Base-by-base conservation (phyloP, 805 yeast species). In the Suhomyces emberorum region DNA sequence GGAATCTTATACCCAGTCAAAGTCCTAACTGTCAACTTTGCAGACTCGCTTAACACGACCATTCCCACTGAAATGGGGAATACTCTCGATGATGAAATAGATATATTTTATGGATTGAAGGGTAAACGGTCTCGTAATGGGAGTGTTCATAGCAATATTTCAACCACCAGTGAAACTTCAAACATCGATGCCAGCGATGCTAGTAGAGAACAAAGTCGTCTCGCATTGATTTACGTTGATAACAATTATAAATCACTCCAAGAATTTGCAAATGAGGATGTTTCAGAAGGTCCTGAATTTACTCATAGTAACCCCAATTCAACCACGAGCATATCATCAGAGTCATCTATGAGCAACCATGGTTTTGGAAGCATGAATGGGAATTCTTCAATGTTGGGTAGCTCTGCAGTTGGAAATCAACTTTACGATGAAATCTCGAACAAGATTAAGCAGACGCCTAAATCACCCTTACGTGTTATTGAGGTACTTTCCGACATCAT, bases 1-100 rank as follows among this genome's bases (percentile, higher is more conserved):
- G 65, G 64, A 1, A 39, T 61, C 4, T 41, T 61, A 15, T 59
- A 59, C 32, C 67, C 67, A 5, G 25, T 42, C 10, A 43, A 45
- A n/a, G 48, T 47, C 9, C 32, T 47, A 20, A 49, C 48, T 26
- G 28, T 40, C 21, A 38, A 28, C 15, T 12, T 35, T 15, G 12
- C 26, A 23, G 26, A 23, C 12, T 7, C 26, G 8, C 9, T 6
- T 7, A 6, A 23, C 5, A n/a, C 12, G 6, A 11, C 26, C 12
- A 23, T 8, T 23, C 5, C 9, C 5, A 19, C 22, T 7, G 14
- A 15, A 16, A 15, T 7, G 10, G 10, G 11, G n/a, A n/a, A 6
- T 3, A 6, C 7, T n/a, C 8, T 16, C 10, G 34, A 31, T 14
- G 22, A 29, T 20, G 15, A 23, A 17, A 18, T 21, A 15, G 21